Evolutionary conservation across 2,329 filamentous ascomycete genomes (phyloP).

Genomic region (Alternaria triticina): DNA sequence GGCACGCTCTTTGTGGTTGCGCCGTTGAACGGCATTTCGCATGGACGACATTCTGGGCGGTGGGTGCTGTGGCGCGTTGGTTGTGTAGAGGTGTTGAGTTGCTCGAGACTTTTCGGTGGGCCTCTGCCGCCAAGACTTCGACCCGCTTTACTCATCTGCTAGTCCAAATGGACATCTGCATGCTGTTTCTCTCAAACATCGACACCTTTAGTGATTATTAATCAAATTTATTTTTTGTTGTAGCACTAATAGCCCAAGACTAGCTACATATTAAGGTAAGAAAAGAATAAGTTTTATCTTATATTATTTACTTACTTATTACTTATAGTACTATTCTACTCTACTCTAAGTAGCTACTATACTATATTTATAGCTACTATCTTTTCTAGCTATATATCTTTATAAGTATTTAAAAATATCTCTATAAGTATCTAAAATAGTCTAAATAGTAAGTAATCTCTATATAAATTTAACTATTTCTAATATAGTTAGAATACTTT

Average conservation of each 20-base stretch:
- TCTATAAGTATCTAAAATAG: no score
- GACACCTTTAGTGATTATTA: not conserved
- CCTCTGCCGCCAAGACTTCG: slow-evolving; percentile 1
- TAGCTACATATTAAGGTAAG: no score
- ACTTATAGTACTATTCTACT: no score
- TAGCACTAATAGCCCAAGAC: not conserved
- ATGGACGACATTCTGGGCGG: slow-evolving; percentile 40
- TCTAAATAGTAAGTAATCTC: no score
- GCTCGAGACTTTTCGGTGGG: slow-evolving; percentile 9
- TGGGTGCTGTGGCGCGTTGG: not conserved
- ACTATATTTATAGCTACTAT: no score
- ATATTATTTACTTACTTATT: no score
- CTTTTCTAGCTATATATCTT: no score
- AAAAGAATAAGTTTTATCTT: no score
- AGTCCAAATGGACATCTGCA: not conserved
- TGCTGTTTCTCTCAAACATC: not conserved
- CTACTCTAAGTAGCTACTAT: no score
- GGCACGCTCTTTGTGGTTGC: slow-evolving; percentile 87
- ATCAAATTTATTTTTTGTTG: not conserved
- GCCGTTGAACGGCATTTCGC: slow-evolving; percentile 64
- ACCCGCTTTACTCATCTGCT: slow-evolving; percentile 1
- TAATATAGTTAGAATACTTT: no score
- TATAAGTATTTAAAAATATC: no score
- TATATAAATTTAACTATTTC: no score
- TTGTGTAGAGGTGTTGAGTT: not conserved